Evolutionary conservation across 768 basidiomycete species (phyloP).

Genomic region (Boletus reticulatus): DNA sequence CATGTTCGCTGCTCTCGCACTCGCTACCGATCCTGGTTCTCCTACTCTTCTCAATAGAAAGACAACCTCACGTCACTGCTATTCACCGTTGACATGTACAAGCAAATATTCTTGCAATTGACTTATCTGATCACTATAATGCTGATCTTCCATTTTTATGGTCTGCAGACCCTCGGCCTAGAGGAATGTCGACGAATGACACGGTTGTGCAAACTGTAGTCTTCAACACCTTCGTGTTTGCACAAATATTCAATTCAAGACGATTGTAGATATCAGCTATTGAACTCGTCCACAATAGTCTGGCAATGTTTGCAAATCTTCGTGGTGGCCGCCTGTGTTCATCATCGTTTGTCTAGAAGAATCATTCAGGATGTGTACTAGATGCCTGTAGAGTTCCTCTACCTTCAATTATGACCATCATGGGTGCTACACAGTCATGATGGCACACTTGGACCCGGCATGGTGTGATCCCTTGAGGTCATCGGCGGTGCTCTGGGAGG

Average conservation of each 20-base stretch:
- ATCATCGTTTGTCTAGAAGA: slow-evolving; percentile 83
- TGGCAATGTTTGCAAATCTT: slow-evolving; percentile 75
- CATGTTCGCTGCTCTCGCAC: slow-evolving; percentile 94
- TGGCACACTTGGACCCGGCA: slow-evolving; percentile 68
- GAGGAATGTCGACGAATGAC: slow-evolving; percentile 32
- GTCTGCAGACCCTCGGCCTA: slow-evolving; percentile 66
- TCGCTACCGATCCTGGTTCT: slow-evolving; percentile 94
- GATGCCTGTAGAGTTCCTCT: slow-evolving; percentile 44
- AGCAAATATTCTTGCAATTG: slow-evolving; percentile 91
- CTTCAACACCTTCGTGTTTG: slow-evolving; percentile 98
- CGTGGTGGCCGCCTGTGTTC: slow-evolving; percentile 88
- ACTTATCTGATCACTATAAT: slow-evolving; percentile 80
- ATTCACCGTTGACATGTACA: slow-evolving; percentile 94
- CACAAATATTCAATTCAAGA: slow-evolving; percentile 94
- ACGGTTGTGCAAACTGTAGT: slow-evolving; percentile 79
- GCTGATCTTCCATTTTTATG: slow-evolving; percentile 88
- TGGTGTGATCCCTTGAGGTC: slow-evolving; percentile 75
- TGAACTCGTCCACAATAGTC: slow-evolving; percentile 79
- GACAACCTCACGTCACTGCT: slow-evolving; percentile 87
- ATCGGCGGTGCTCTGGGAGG: slow-evolving; percentile 81
- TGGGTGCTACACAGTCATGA: slow-evolving; percentile 56
- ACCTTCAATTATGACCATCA: slow-evolving; percentile 73
- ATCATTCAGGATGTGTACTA: slow-evolving; percentile 57
- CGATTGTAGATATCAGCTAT: slow-evolving; percentile 82
- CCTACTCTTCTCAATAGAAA: slow-evolving; percentile 74